Evolutionary conservation across 228 moss, liverwort and hornwort genomes (phyloP).

Genomic region (Sphagnum fallax): DNA sequence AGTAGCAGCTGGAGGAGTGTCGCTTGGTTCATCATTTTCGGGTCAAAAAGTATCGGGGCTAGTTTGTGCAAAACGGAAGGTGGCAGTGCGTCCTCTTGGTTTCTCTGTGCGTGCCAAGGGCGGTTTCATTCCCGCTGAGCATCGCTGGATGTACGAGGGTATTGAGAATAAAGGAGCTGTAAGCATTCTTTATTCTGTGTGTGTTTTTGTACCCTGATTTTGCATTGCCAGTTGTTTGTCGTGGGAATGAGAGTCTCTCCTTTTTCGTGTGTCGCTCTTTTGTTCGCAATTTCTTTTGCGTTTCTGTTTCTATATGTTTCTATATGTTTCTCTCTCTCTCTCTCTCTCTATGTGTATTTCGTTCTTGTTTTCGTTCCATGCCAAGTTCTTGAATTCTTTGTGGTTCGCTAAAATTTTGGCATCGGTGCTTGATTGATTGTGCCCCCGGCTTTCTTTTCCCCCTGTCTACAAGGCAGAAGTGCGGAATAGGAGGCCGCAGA

Average conservation of each 20-base stretch:
- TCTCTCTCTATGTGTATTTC: too few relatives aligned
- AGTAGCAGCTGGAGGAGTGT: neutral
- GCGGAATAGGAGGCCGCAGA: neutral
- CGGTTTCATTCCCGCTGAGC: conserved; percentile 68
- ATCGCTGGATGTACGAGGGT: conserved; percentile 79
- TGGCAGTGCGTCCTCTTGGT: conserved; percentile 20
- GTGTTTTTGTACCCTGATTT: neutral
- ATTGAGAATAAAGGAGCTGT: conserved; percentile 68
- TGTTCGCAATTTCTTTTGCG: neutral
- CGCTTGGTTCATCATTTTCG: conserved; percentile 35
- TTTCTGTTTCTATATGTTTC: too few relatives aligned
- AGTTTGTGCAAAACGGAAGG: conserved; percentile 34
- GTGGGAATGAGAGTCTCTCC: neutral
- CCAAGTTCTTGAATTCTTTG: too few relatives aligned
- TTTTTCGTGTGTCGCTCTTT: neutral
- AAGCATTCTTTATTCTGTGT: neutral
- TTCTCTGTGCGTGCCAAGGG: conserved; percentile 53
- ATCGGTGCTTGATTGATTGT: too few relatives aligned
- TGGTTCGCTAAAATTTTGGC: too few relatives aligned
- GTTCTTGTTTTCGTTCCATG: too few relatives aligned
- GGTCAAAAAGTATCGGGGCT: conserved; percentile 10
- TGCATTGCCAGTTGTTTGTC: neutral
- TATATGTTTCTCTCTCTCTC: too few relatives aligned
- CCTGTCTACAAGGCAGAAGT: too few relatives aligned
- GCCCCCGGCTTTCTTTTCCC: too few relatives aligned